Conservation (phyloP, 2,329 filamentous ascomycete genomes). For the Penicillium griseofulvum region DNA sequence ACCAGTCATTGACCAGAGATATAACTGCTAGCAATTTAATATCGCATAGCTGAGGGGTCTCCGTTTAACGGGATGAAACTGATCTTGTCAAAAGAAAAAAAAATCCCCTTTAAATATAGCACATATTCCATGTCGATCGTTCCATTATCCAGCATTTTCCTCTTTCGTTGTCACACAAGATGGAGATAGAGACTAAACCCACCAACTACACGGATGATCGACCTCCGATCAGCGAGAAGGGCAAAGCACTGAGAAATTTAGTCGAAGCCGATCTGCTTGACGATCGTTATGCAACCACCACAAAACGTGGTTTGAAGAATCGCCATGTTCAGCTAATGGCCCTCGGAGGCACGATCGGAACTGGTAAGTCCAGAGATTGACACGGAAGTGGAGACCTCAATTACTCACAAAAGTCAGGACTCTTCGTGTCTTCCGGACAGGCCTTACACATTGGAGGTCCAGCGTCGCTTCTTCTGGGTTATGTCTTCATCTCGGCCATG, state of each 20-base stretch:
- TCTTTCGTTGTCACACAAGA: background rate
- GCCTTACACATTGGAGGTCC: constrained; percentile 54
- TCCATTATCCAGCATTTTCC: background rate
- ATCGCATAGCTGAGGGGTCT: background rate
- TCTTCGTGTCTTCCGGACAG: constrained; percentile 55
- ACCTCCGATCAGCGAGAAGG: constrained; percentile 12
- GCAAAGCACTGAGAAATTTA: constrained; percentile 17
- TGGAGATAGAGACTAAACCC: background rate
- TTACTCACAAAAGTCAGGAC: constrained; percentile 23
- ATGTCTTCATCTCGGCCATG: constrained; percentile 49
- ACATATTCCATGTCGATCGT: background rate
- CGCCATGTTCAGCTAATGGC: constrained; percentile 50
- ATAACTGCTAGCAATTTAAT: background rate
- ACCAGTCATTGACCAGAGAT: background rate
- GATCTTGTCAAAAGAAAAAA: background rate
- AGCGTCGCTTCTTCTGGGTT: constrained; percentile 53
- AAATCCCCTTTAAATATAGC: background rate
- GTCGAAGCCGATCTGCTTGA: constrained; percentile 43
- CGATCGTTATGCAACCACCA: constrained; percentile 39
- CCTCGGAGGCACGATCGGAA: constrained; percentile 58
- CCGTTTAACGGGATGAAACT: background rate
- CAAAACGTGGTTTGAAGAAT: constrained; percentile 43
- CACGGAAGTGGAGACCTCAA: background rate
- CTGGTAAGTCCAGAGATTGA: constrained; percentile 28
- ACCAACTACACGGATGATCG: background rate